Base-by-base conservation (phyloP, 257 asterid genomes). In the Schizonepeta tenuifolia region DNA sequence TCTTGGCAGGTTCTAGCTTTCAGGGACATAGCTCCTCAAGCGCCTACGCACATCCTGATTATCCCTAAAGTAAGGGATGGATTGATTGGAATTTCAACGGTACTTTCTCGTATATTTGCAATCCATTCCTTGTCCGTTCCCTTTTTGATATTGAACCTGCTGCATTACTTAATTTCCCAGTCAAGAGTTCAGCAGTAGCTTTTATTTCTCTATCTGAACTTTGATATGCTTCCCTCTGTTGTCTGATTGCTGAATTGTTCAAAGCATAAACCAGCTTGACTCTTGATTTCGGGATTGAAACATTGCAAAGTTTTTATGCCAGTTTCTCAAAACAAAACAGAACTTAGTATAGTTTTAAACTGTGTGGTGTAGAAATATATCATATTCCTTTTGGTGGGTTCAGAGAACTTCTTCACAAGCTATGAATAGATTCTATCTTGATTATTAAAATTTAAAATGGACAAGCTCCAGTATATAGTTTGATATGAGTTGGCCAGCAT, bases 21-120 rank as follows among this genome's bases (percentile, higher is more conserved):
- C 82, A 89, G 94, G 89, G 97, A 93, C 81, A 83, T 88, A 75
- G 41, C 65, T 79, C 96, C 97, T 17, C 96, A 89, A 76, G 96
- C 96, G 9, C 98, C 97, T 31, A 85, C 82, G 5, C 97, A 93
- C 83, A 85, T 93, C 67, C 55, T 93, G 54, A 77, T 93, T 76
- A 89, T 93, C 73, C 98, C 98, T 62, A 91, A 91, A 83, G 82
- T 85, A 53, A 85, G 73, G 77, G 95, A 91, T 86, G 97, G 96
- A 63, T 82, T 93, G 77, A 84, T 88, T 60, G 94, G 94, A 72
- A 62, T 91, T 65, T 87, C 96, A 1, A 79, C 86, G 91, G 97
- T 93, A 78, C 8, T 65, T 63, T 58, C 43, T 63, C 1, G 21
- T 53, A 17, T 67, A 36, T 56, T 70, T 51, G 55, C 36, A 9